A percentile compares a stretch with the other conserved stretches of the same genome.
Conservation (phyloP, 495 filamentous ascomycete genomes). For the Endocarpon pusillum region DNA sequence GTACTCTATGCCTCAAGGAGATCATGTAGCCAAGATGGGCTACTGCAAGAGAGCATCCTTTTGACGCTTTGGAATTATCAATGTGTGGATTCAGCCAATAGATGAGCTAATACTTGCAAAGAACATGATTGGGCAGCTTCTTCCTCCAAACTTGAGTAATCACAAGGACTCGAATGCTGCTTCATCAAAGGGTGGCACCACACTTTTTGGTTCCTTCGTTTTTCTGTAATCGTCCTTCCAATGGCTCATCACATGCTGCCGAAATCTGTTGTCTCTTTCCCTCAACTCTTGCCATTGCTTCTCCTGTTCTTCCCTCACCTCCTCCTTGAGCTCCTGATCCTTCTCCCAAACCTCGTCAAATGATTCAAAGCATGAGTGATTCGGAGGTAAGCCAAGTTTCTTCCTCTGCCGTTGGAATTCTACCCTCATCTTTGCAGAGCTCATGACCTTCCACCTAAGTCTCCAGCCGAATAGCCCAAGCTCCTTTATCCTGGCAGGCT, state of each 20-base stretch:
- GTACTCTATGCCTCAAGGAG: no score
- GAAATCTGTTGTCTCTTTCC: background rate
- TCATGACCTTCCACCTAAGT: slow-evolving; percentile 72
- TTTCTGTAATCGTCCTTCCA: background rate
- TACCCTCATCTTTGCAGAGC: slow-evolving; percentile 42
- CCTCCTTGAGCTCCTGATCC: slow-evolving; percentile 3
- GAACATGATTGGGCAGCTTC: no score
- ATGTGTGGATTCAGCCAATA: no score
- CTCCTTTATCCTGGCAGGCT: slow-evolving; percentile 56
- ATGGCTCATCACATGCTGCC: background rate
- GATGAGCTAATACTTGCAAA: no score
- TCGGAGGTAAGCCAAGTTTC: slow-evolving; percentile 26
- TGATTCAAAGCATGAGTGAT: slow-evolving; percentile 2
- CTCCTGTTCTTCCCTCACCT: background rate
- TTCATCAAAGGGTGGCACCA: no score
- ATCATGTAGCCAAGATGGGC: no score
- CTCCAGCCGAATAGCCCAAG: slow-evolving; percentile 78
- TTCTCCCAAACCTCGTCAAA: slow-evolving; percentile 3
- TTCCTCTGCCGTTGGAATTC: slow-evolving; percentile 39
- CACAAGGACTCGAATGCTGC: no score
- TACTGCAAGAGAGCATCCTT: no score
- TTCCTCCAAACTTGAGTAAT: no score
- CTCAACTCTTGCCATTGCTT: slow-evolving; percentile 1
- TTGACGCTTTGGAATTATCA: no score
- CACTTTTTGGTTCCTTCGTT: background rate